Evolutionary conservation across 768 basidiomycete species (phyloP).

Genomic region (Coprinellus aureogranulatus): DNA sequence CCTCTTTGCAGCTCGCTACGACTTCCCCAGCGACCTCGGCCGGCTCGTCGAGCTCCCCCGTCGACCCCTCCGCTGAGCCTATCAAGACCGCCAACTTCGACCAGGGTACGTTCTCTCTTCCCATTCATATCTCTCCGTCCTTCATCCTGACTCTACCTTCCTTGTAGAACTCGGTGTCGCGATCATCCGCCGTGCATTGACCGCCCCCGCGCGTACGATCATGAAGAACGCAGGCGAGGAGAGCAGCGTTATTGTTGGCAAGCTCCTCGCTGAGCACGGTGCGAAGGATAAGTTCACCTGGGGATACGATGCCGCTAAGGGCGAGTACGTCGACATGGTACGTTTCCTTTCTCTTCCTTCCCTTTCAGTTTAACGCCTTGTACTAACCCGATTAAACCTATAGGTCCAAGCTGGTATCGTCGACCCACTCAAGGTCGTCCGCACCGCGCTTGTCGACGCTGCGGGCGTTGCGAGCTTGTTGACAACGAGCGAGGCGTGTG

Average conservation of each 20-base stretch:
- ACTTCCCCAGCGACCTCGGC: constrained; percentile 43
- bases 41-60: constrained; percentile 47
- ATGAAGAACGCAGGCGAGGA: constrained; percentile 94
- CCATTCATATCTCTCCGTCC: too few relatives aligned
- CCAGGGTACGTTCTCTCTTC: too few relatives aligned
- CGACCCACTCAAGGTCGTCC: constrained; percentile 93
- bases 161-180: constrained; percentile 90
- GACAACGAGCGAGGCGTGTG: constrained; percentile 89
- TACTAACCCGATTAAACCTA: too few relatives aligned
- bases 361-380: too few relatives aligned
- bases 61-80: constrained; percentile 57
- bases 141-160: too few relatives aligned
- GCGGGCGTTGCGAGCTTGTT: constrained; percentile 89
- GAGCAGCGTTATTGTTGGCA: constrained; percentile 88
- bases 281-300: constrained; percentile 73
- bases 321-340: constrained; percentile 95
- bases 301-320: constrained; percentile 91
- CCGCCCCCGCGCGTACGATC: constrained; percentile 83
- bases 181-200: constrained; percentile 86
- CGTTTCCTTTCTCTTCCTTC: constrained; percentile 12
- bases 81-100: constrained; percentile 91
- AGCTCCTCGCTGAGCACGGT: constrained; percentile 63
- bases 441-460: constrained; percentile 90
- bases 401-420: constrained; percentile 56
- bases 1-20: constrained; percentile 67